Conservation (phyloP, 805 yeast genomes). For the Candida cerambycidarum region DNA sequence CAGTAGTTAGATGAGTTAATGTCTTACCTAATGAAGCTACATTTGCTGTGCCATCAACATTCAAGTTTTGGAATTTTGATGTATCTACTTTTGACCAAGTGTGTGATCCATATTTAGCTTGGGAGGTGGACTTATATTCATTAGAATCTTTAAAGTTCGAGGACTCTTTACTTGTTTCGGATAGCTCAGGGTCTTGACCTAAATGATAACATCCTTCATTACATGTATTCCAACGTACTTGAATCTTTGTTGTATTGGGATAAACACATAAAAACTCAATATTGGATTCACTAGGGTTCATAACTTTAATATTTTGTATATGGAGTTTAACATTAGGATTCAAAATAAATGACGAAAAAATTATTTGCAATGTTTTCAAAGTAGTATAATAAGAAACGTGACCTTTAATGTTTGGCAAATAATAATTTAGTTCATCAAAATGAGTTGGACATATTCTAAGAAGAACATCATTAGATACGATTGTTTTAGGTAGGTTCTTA, state of each 20-base stretch:
- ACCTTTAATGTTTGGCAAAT: slow-evolving; percentile 58
- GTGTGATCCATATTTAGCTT: slow-evolving; percentile 41
- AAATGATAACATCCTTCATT: slow-evolving; percentile 52
- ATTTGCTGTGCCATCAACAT: slow-evolving; percentile 6
- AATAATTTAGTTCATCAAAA: slow-evolving; percentile 41
- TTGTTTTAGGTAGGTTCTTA: slow-evolving; percentile 42
- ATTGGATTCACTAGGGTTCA: slow-evolving; percentile 12
- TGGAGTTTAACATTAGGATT: slow-evolving; percentile 55
- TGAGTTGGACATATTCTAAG: slow-evolving; percentile 59
- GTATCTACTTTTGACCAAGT: slow-evolving; percentile 40
- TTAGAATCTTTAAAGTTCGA: too few species aligned
- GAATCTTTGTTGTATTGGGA: slow-evolving; percentile 47
- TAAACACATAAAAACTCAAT: slow-evolving; percentile 33
- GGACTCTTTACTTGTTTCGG: too few species aligned
- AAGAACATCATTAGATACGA: slow-evolving; percentile 46
- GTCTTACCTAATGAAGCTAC: slow-evolving; percentile 18
- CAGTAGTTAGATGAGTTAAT: slow-evolving; percentile 29
- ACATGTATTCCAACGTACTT: slow-evolving; percentile 60
- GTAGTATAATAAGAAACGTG: slow-evolving; percentile 55
- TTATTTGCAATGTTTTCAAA: slow-evolving; percentile 53
- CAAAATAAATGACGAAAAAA: slow-evolving; percentile 55
- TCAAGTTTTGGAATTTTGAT: slow-evolving; percentile 9
- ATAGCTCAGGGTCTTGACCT: slow-evolving; percentile 12
- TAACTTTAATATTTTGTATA: slow-evolving; percentile 40
- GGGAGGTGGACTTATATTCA: slow-evolving; percentile 32